Conservation (phyloP, 2,329 filamentous ascomycete species). For the Lachnum nothofagi region DNA sequence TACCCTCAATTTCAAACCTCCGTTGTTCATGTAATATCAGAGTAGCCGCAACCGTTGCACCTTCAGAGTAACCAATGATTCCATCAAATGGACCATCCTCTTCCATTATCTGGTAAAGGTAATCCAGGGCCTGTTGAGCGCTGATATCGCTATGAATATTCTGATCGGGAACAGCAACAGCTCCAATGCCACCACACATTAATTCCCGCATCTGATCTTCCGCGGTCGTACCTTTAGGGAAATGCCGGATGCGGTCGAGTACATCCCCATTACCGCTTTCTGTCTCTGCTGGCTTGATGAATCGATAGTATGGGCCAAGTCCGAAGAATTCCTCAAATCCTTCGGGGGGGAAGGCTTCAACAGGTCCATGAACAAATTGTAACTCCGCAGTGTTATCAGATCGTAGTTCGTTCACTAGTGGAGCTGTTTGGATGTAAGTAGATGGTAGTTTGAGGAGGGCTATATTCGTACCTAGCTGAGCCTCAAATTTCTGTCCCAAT, state of each 20-base stretch:
- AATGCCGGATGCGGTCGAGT: constrained; percentile 28
- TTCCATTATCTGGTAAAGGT: constrained; percentile 41
- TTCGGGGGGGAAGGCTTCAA: constrained; percentile 45
- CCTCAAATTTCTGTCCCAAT: constrained; percentile 48
- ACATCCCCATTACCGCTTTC: constrained; percentile 25
- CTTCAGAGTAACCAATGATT: constrained; percentile 57
- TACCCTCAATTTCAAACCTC: constrained; percentile 32
- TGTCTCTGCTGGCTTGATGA: constrained; percentile 44
- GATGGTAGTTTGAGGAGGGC: no score
- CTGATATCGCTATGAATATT: constrained; percentile 12
- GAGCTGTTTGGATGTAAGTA: no score
- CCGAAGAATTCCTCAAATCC: constrained; percentile 56
- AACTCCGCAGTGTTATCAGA: constrained; percentile 45
- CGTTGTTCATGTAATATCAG: constrained; percentile 48
- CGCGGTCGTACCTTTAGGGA: constrained; percentile 25
- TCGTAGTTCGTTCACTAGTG: constrained; percentile 43
- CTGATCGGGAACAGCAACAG: no score
- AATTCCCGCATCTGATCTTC: constrained; percentile 29
- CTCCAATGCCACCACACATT: constrained; percentile 19
- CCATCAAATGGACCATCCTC: constrained; percentile 45
- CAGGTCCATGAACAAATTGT: constrained; percentile 48
- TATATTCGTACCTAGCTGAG: constrained; percentile 52
- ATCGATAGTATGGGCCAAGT: constrained; percentile 49
- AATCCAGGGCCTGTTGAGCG: constrained; percentile 28
- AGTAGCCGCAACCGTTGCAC: constrained; percentile 51